A percentile compares a stretch with the other conserved stretches of the same genome.
Conservation (phyloP, 768 basidiomycete species). For the Boletus rubescentipes region DNA sequence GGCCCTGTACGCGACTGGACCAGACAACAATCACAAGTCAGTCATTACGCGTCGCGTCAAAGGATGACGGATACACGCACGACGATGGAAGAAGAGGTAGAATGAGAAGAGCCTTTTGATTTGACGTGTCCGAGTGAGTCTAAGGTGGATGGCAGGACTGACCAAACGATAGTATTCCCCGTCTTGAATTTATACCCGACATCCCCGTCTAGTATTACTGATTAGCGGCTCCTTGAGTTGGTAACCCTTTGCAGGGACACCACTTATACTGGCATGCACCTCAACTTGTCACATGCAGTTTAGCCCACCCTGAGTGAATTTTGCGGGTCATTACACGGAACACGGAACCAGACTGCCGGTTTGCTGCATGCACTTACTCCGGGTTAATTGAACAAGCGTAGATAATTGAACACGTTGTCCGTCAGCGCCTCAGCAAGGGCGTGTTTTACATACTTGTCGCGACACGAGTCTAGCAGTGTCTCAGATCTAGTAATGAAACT, state of each 20-base stretch:
- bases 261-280: background rate
- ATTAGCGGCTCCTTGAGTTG: background rate
- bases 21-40: background rate
- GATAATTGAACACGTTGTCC: slow-evolving; percentile 12
- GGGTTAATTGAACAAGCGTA: background rate
- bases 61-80: slow-evolving; percentile 3
- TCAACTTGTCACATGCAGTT: background rate
- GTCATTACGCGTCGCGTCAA: background rate
- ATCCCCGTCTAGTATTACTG: background rate
- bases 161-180: background rate
- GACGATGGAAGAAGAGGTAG: background rate
- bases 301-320: slow-evolving; percentile 1
- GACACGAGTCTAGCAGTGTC: background rate
- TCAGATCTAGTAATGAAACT: background rate
- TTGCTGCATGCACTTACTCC: background rate
- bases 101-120: background rate
- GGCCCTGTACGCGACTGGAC: background rate
- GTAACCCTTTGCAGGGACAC: background rate
- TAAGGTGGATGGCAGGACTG: background rate
- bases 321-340: background rate
- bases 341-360: background rate
- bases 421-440: background rate
- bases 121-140: background rate
- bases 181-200: slow-evolving; percentile 17
- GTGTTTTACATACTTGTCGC: background rate